phyloP scores from a whole-genome alignment of 768 basidiomycete genomes.

The Solioccasus polychromus region DNA sequence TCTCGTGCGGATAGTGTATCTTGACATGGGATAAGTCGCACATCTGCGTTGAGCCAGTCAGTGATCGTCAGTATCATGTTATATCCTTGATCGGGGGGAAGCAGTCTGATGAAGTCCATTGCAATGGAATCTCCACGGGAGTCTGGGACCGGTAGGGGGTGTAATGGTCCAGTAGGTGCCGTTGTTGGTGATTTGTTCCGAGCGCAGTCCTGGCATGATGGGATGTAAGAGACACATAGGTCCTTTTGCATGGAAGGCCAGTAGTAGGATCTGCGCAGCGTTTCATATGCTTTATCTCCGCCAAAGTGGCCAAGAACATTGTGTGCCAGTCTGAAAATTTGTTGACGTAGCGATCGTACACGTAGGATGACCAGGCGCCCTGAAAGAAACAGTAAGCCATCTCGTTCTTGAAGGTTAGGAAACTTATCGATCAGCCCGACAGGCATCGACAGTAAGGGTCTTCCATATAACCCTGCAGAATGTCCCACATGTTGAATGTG shows the following conservation, averaged over 20 bases:
- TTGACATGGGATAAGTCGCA: background rate
- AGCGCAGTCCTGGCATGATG: background rate
- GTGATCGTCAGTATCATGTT: background rate
- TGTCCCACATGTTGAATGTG: too few relatives aligned
- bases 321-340: background rate
- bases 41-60: background rate
- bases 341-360: background rate
- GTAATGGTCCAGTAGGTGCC: constrained; percentile 7
- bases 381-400: background rate
- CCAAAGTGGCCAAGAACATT: background rate
- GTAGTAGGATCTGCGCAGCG: background rate
- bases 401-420: background rate
- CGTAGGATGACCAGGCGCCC: background rate
- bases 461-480: too few relatives aligned
- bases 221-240: background rate
- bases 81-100: background rate
- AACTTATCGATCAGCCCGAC: background rate
- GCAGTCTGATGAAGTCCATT: constrained; percentile 7
- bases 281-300: background rate
- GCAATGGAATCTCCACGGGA: constrained; percentile 1
- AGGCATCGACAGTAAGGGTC: background rate
- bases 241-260: background rate
- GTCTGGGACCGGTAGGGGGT: constrained; percentile 16
- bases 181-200: constrained; percentile 9
- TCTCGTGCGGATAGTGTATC: background rate